Conservation (phyloP, 495 filamentous ascomycete genomes). For the Hypoxylon fragiforme region DNA sequence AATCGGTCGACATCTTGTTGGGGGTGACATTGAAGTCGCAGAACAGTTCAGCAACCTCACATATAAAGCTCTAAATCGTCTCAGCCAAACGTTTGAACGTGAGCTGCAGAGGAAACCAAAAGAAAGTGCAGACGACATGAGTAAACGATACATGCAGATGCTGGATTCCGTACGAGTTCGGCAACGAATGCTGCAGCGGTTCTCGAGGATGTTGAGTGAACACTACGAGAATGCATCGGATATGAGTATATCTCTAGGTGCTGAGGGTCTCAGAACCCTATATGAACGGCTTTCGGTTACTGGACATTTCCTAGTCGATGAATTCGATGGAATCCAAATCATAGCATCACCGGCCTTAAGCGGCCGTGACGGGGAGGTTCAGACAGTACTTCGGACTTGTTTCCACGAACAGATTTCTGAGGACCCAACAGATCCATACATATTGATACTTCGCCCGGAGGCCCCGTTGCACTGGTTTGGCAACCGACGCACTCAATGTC, state of each 20-base stretch:
- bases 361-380: conserved; percentile 75
- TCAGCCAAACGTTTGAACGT: conserved; percentile 88
- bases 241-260: conserved; percentile 76
- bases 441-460: conserved; percentile 84
- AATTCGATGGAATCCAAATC: conserved; percentile 75
- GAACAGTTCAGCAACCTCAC: conserved; percentile 97
- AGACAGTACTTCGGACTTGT: conserved; percentile 82
- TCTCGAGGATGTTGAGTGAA: conserved; percentile 83
- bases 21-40: conserved; percentile 95
- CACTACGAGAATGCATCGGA: conserved; percentile 96
- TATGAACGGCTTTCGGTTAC: conserved; percentile 81
- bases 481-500: conserved; percentile 66
- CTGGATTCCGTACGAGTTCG: conserved; percentile 94
- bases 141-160: conserved; percentile 92
- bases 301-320: conserved; percentile 83
- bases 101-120: conserved; percentile 82
- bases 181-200: conserved; percentile 76
- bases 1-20: conserved; percentile 82
- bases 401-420: conserved; percentile 78
- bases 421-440: conserved; percentile 75
- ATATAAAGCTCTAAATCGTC: conserved; percentile 81
- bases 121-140: conserved; percentile 84
- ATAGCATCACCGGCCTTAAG: conserved; percentile 81
- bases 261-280: conserved; percentile 67
- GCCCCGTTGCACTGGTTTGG: conserved; percentile 79